A percentile compares a stretch with the other conserved stretches of the same genome.
Conservation (phyloP, 306 rosid genomes). For the Hippophae rhamnoides region DNA sequence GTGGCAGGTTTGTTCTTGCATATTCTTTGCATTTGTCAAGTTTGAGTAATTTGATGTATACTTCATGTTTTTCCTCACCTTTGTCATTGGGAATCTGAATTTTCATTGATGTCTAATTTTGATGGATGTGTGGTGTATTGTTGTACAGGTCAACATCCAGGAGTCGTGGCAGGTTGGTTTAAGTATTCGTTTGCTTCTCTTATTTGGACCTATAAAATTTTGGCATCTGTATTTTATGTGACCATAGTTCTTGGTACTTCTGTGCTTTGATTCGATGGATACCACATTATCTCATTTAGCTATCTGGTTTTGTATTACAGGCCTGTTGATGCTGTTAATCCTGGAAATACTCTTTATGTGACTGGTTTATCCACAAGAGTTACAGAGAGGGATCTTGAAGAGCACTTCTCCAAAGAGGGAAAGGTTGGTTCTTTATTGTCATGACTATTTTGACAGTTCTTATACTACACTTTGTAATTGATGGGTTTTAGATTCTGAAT, state of each 20-base stretch:
- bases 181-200: not conserved
- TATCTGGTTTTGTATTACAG: slow-evolving; percentile 24
- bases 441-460: not conserved
- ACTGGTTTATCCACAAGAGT: slow-evolving; percentile 93
- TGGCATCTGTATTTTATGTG: not conserved
- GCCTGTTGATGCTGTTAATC: slow-evolving; percentile 30
- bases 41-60: not conserved
- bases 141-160: slow-evolving; percentile 72
- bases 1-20: slow-evolving; percentile 66
- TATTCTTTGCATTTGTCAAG: slow-evolving; percentile 1
- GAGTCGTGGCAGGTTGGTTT: slow-evolving; percentile 65
- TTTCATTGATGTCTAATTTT: not conserved
- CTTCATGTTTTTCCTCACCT: not conserved
- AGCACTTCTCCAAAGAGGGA: slow-evolving; percentile 90
- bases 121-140: slow-evolving; percentile 15
- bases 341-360: slow-evolving; percentile 83
- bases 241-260: not conserved
- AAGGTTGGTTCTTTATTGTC: slow-evolving; percentile 39
- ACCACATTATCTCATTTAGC: slow-evolving; percentile 1
- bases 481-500: not conserved
- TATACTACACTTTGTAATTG: not conserved
- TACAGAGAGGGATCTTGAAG: slow-evolving; percentile 79
- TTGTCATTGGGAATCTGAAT: not conserved
- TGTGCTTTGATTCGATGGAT: slow-evolving; percentile 4
- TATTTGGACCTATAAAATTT: not conserved